These are phyloP conservation scores for Meripilus lineatus DNA, from an alignment of 1,284 basidiomycete species.

Conservation along the genomic window DNA sequence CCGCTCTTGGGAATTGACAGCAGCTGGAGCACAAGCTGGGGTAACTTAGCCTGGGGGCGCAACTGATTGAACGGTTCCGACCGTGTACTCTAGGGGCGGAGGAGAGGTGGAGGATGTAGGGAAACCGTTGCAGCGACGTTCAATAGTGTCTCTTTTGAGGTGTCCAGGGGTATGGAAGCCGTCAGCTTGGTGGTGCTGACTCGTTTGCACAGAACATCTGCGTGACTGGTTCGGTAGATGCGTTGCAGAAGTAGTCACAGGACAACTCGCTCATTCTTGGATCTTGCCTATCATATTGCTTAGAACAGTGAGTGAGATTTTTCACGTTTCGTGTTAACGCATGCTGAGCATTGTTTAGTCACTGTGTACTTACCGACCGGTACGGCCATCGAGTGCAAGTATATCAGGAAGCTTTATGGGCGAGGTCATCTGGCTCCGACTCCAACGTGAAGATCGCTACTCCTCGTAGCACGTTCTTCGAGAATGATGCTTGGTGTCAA, in stretches of 20 bases:
- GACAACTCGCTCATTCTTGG: slow-evolving; percentile 53
- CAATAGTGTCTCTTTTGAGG: slow-evolving; percentile 57
- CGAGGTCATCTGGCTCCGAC: slow-evolving; percentile 44
- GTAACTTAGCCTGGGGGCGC: slow-evolving; percentile 68
- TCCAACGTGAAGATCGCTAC: slow-evolving; percentile 38
- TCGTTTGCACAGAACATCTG: slow-evolving; percentile 68
- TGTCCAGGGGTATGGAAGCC: slow-evolving; percentile 31
- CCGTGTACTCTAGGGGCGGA: slow-evolving; percentile 34
- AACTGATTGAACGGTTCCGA: slow-evolving; percentile 45
- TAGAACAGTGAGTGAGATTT: slow-evolving; percentile 59
- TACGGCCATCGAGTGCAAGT: slow-evolving; percentile 61
- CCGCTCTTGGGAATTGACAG: slow-evolving; percentile 40
- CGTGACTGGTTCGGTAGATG: slow-evolving; percentile 57
- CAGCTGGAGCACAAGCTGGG: slow-evolving; percentile 27
- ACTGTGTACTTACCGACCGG: slow-evolving; percentile 55
- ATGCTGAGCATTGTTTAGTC: slow-evolving; percentile 33
- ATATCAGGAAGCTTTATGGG: slow-evolving; percentile 59
- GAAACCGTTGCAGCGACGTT: slow-evolving; percentile 54
- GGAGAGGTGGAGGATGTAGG: slow-evolving; percentile 24
- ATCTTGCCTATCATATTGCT: slow-evolving; percentile 54
- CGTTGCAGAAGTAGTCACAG: slow-evolving; percentile 59
- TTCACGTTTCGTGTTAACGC: background rate
- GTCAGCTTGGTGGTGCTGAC: background rate
- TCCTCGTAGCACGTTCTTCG: too few relatives aligned
- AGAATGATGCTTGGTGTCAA: too few relatives aligned